Conservation (phyloP, 1,139 yeast genomes). For the Blastobotrys illinoisensis region DNA sequence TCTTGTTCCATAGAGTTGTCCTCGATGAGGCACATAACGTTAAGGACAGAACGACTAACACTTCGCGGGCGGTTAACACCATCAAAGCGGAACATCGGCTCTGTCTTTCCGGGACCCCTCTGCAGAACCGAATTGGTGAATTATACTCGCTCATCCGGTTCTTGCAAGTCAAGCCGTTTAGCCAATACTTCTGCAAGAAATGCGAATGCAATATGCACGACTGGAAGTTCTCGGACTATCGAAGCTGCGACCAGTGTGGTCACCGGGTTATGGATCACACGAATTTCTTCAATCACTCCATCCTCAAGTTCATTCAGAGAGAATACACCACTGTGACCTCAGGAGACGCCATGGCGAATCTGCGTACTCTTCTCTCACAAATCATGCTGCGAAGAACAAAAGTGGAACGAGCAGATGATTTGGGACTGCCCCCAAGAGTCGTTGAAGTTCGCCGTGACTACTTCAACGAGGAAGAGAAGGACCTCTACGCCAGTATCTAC, state of each 20-base stretch:
- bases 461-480: slow-evolving; percentile 92
- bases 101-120: slow-evolving; percentile 93
- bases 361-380: slow-evolving; percentile 65
- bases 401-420: slow-evolving; percentile 91
- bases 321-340: slow-evolving; percentile 81
- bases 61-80: slow-evolving; percentile 84
- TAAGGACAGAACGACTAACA: slow-evolving; percentile 88
- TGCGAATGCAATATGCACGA: slow-evolving; percentile 77
- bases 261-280: slow-evolving; percentile 94
- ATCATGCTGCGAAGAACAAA: slow-evolving; percentile 93
- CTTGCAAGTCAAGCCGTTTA: slow-evolving; percentile 77
- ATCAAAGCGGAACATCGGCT: slow-evolving; percentile 69
- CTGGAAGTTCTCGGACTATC: slow-evolving; percentile 79
- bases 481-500: slow-evolving; percentile 79
- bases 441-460: slow-evolving; percentile 80
- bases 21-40: slow-evolving; percentile 97
- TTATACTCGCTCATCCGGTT: slow-evolving; percentile 86
- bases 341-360: slow-evolving; percentile 64
- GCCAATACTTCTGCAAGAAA: slow-evolving; percentile 82
- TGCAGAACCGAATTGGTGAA: slow-evolving; percentile 95
- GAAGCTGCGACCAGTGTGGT: slow-evolving; percentile 80
- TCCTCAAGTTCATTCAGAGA: slow-evolving; percentile 86
- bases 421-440: slow-evolving; percentile 92
- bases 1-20: slow-evolving; percentile 79
- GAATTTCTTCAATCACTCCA: slow-evolving; percentile 89